A percentile compares a stretch with the other conserved stretches of the same genome.
phyloP scores from a whole-genome alignment of 306 rosid genomes.

The Pterocarpus macrocarpus region DNA sequence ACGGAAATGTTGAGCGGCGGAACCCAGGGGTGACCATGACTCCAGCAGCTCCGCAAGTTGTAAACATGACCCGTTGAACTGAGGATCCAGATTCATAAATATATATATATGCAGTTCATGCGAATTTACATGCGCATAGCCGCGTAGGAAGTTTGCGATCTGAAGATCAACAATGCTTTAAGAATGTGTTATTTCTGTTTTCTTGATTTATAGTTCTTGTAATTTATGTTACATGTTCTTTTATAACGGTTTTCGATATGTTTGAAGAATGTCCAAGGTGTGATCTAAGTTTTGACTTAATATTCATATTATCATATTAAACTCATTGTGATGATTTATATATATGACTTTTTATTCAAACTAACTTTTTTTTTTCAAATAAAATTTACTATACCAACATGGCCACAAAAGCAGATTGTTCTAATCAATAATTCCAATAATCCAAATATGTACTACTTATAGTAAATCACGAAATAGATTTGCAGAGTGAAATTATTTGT shows the following conservation, averaged over 20 bases:
- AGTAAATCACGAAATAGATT: no score
- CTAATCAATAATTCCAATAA: no score
- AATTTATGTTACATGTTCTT: neutral
- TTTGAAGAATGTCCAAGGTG: neutral
- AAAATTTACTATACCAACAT: no score
- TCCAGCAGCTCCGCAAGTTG: constrained; percentile 29
- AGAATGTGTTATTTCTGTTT: neutral
- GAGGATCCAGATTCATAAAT: neutral
- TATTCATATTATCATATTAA: no score
- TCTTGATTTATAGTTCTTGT: neutral
- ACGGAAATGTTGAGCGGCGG: constrained; percentile 47
- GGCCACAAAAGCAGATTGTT: no score
- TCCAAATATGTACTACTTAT: no score
- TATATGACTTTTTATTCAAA: no score
- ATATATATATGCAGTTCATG: neutral
- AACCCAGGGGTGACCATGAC: constrained; percentile 3
- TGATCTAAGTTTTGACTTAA: neutral
- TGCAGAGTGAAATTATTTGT: no score
- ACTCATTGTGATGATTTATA: no score
- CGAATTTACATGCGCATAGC: neutral
- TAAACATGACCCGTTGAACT: constrained; percentile 45
- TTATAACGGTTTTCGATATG: neutral
- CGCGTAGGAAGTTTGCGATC: neutral
- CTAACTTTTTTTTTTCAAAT: no score
- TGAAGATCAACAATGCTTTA: neutral